These are phyloP conservation scores for Trametopsis cervina DNA, from an alignment of 768 basidiomycete species.

Conservation along the genomic window DNA sequence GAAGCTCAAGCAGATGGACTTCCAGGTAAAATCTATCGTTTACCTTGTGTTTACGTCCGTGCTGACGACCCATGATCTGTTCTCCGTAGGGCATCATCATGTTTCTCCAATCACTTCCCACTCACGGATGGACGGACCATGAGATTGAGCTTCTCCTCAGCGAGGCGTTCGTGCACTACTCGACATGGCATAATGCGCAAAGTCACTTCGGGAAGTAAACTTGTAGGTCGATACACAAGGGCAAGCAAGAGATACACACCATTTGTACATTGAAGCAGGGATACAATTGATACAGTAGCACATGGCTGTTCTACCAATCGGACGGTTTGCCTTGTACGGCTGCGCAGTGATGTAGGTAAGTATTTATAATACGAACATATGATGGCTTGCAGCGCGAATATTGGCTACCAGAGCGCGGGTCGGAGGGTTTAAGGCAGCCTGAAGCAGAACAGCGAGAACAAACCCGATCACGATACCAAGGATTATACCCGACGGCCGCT, in stretches of 20 bases:
- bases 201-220: conserved; percentile 57
- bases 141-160: conserved; percentile 93
- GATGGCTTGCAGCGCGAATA: not conserved
- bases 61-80: not conserved
- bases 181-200: conserved; percentile 89
- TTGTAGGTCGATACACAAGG: not conserved
- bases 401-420: not conserved
- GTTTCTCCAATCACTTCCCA: conserved; percentile 91
- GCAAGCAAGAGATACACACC: not conserved
- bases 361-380: not conserved
- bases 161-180: conserved; percentile 91
- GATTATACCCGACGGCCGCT: not conserved
- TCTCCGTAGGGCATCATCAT: conserved; percentile 89
- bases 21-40: conserved; percentile 59
- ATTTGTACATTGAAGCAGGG: too few species aligned
- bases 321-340: too few species aligned
- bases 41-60: not conserved
- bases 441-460: not conserved
- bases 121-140: conserved; percentile 91
- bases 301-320: too few species aligned
- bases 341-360: too few species aligned
- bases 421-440: not conserved
- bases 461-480: not conserved
- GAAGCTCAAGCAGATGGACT: conserved; percentile 92
- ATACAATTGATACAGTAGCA: too few species aligned